Percentiles rank a stretch among this genome's conserved stretches.
These are phyloP conservation scores for Auriscalpium orientale DNA, from an alignment of 768 basidiomycete genomes.

Conservation along the genomic window DNA sequence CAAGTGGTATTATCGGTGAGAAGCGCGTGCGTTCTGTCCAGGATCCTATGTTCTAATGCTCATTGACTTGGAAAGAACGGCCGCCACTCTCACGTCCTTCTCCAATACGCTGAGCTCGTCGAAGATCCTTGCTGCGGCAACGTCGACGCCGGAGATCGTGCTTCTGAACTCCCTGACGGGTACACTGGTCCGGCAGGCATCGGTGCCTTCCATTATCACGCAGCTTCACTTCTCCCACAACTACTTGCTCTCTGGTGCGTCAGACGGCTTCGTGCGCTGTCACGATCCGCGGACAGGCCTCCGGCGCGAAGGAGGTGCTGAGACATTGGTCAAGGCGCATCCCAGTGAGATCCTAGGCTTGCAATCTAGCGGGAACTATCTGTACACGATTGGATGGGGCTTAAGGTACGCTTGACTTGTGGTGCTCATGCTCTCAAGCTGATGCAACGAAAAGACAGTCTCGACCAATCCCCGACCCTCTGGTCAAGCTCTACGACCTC, in stretches of 20 bases:
- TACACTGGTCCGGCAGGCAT: constrained; percentile 45
- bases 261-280: constrained; percentile 66
- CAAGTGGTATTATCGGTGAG: constrained; percentile 74
- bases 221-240: constrained; percentile 64
- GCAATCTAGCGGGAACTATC: constrained; percentile 68
- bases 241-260: constrained; percentile 55
- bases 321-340: constrained; percentile 69
- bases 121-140: constrained; percentile 53
- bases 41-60: constrained; percentile 33
- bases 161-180: constrained; percentile 75
- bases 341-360: constrained; percentile 75
- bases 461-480: constrained; percentile 80
- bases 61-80: constrained; percentile 20
- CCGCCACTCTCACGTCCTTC: constrained; percentile 29
- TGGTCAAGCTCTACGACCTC: constrained; percentile 89
- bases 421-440: background rate
- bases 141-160: constrained; percentile 50
- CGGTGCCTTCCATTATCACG: constrained; percentile 49
- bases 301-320: constrained; percentile 37
- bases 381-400: constrained; percentile 83
- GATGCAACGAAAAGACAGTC: constrained; percentile 52
- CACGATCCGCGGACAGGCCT: constrained; percentile 64
- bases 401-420: constrained; percentile 48
- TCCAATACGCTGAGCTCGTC: constrained; percentile 45
- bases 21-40: background rate